Conservation (phyloP, 2,329 filamentous ascomycete species). For the Allantophomopsis lycopodina region DNA sequence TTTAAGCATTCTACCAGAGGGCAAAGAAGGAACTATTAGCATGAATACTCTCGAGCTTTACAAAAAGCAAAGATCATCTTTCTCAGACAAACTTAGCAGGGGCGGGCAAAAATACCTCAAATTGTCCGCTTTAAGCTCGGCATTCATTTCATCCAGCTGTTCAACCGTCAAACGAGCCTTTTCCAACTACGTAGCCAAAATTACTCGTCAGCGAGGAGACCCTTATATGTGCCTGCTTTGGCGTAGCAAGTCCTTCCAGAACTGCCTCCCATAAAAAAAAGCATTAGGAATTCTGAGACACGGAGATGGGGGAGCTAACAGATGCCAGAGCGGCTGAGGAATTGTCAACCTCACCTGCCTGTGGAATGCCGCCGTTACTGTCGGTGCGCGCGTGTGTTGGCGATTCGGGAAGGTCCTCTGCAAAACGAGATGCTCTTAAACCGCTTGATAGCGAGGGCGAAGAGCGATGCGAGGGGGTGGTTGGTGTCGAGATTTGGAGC, state of each 20-base stretch:
- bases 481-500: slow-evolving; percentile 17
- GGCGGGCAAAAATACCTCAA: slow-evolving; percentile 19
- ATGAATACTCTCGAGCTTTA: neutral
- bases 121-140: slow-evolving; percentile 41
- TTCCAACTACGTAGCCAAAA: slow-evolving; percentile 13
- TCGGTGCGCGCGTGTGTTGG: slow-evolving; percentile 8
- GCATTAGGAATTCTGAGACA: slow-evolving; percentile 11
- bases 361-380: neutral
- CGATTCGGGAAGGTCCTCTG: slow-evolving; percentile 20
- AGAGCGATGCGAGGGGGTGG: slow-evolving; percentile 11
- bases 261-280: slow-evolving; percentile 4
- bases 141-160: slow-evolving; percentile 34
- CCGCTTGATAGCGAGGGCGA: slow-evolving; percentile 22
- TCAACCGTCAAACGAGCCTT: slow-evolving; percentile 16
- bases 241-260: neutral
- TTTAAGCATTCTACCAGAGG: slow-evolving; percentile 3
- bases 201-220: slow-evolving; percentile 7
- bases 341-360: slow-evolving; percentile 45
- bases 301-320: slow-evolving; percentile 31
- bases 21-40: neutral
- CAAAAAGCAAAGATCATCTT: too few species aligned
- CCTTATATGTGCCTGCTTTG: neutral
- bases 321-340: slow-evolving; percentile 52
- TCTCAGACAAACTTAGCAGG: neutral
- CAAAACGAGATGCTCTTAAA: slow-evolving; percentile 39